Conservation (phyloP, 2,329 filamentous ascomycete genomes). For the Botrytis sinoallii region DNA sequence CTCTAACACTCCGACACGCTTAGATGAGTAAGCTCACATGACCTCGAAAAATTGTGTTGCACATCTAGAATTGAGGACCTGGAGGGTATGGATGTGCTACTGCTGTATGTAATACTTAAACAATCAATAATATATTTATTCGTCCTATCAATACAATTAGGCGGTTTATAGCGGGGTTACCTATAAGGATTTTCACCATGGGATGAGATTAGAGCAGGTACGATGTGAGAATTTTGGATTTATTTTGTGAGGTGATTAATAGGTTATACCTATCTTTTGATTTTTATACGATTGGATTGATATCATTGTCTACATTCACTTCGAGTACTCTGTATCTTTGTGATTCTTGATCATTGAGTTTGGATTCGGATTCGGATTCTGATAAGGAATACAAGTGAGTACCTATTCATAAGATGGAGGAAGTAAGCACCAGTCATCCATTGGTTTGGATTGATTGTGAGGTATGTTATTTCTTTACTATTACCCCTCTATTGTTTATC, state of each 20-base stretch:
- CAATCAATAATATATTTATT: not conserved
- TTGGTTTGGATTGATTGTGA: constrained; percentile 24
- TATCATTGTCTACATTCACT: not conserved
- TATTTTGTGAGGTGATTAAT: not conserved
- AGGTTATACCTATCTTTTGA: not conserved
- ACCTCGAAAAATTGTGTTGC: not conserved
- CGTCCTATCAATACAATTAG: not conserved
- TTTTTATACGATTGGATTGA: not conserved
- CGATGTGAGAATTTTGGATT: not conserved
- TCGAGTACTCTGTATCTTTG: not conserved
- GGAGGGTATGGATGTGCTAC: not conserved
- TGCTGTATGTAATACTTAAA: not conserved
- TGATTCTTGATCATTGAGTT: not conserved
- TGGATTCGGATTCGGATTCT: no score
- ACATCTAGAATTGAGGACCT: not conserved
- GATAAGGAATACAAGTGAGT: no score
- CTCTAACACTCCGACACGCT: not conserved
- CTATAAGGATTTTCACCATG: not conserved
- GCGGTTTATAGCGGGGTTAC: not conserved
- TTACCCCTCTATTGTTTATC: not conserved
- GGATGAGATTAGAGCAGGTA: constrained; percentile 1
- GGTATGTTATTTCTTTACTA: constrained; percentile 1
- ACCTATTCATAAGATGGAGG: constrained; percentile 6
- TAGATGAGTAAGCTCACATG: not conserved
- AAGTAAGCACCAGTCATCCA: constrained; percentile 18